Conservation (phyloP, 2,329 filamentous ascomycete species). For the Aspergillus hiratsukae region DNA sequence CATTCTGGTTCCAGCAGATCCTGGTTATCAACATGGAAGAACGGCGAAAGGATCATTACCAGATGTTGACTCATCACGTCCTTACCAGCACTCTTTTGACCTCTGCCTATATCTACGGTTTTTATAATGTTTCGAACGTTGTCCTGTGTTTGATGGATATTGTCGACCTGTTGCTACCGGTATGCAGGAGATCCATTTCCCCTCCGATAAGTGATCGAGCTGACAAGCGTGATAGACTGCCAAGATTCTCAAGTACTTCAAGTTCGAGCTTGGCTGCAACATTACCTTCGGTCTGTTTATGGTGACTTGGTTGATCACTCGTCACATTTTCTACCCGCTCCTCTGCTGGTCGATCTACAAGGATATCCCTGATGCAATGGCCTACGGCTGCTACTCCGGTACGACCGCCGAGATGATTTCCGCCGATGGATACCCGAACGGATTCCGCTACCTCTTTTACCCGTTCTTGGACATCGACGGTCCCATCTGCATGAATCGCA, state of each 20-base stretch:
- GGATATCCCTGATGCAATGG: slow-evolving; percentile 59
- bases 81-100: slow-evolving; percentile 79
- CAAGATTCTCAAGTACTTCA: slow-evolving; percentile 89
- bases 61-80: slow-evolving; percentile 94
- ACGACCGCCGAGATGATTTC: slow-evolving; percentile 30
- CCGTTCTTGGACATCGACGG: slow-evolving; percentile 69
- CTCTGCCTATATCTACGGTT: slow-evolving; percentile 79
- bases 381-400: slow-evolving; percentile 67
- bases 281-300: slow-evolving; percentile 81
- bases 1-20: slow-evolving; percentile 92
- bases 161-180: slow-evolving; percentile 81
- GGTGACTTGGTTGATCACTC: slow-evolving; percentile 73
- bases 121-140: slow-evolving; percentile 81
- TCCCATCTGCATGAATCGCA: slow-evolving; percentile 72
- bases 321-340: slow-evolving; percentile 74
- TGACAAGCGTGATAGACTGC: slow-evolving; percentile 56
- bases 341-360: slow-evolving; percentile 79
- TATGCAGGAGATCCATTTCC: slow-evolving; percentile 43
- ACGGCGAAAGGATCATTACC: slow-evolving; percentile 86
- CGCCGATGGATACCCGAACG: slow-evolving; percentile 34
- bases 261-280: slow-evolving; percentile 72
- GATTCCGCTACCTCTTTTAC: slow-evolving; percentile 62
- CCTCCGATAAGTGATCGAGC: slow-evolving; percentile 2
- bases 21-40: slow-evolving; percentile 93
- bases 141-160: slow-evolving; percentile 92